Percentiles rank a stretch among this genome's conserved stretches.
phyloP scores from a whole-genome alignment of 106 monocot genomes.

The Apostasia ramifera region DNA sequence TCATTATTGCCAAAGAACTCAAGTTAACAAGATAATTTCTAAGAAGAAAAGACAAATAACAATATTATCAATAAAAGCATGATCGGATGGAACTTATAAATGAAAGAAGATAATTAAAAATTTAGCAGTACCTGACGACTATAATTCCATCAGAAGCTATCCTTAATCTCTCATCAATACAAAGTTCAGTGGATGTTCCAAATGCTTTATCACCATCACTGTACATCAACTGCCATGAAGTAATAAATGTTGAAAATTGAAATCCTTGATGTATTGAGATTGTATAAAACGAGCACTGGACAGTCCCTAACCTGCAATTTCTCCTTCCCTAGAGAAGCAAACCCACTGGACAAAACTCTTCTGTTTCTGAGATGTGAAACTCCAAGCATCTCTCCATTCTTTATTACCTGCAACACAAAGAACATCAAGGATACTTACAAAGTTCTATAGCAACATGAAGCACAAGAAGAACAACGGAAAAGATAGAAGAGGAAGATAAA shows the following conservation, averaged over 20 bases:
- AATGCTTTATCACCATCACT: slow-evolving; percentile 98
- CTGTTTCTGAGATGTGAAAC: slow-evolving; percentile 97
- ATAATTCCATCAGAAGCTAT: slow-evolving; percentile 95
- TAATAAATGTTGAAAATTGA: slow-evolving; percentile 5
- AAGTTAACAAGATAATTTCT: too few species aligned
- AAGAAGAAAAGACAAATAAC: too few species aligned
- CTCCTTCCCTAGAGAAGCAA: slow-evolving; percentile 69
- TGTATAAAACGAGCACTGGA: not conserved
- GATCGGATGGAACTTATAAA: too few species aligned
- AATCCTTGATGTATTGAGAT: slow-evolving; percentile 1
- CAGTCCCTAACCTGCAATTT: slow-evolving; percentile 54
- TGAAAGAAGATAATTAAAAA: not conserved
- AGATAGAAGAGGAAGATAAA: too few species aligned
- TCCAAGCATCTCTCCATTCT: slow-evolving; percentile 99
- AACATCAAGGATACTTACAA: not conserved
- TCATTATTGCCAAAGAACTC: too few species aligned
- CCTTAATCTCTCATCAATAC: slow-evolving; percentile 88
- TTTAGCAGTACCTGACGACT: slow-evolving; percentile 63
- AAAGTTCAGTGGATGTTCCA: slow-evolving; percentile 88
- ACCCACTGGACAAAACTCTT: slow-evolving; percentile 94
- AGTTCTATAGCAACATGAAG: too few species aligned
- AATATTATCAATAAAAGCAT: too few species aligned
- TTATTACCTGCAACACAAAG: slow-evolving; percentile 63
- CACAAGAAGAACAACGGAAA: too few species aligned
- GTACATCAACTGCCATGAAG: slow-evolving; percentile 74